Evolutionary conservation across 2,329 filamentous ascomycete species (phyloP), one percentile per base, ranked within the genome.

Genomic region (Ilyonectria sp.): DNA sequence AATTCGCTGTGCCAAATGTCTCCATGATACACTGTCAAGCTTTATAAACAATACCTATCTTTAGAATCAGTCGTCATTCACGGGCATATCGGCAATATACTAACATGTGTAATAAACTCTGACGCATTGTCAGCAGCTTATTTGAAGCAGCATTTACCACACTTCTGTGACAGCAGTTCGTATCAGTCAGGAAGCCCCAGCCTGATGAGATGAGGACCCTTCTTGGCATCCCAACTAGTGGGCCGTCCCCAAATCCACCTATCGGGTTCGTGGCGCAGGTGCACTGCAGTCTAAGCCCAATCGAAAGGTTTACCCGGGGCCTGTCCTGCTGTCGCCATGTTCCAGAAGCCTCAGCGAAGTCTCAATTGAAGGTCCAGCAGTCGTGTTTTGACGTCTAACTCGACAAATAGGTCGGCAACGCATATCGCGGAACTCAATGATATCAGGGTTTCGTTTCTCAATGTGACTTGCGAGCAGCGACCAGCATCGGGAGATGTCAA

Each of bases 331-430:
- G 52, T 67, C 46, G 59, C 57, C 57, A 44, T 58, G 66, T 76
- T 76, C 74, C 68, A 74, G 74, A 76, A 76, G 73, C 54, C 63
- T 74, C 55, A 65, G 56, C 53, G 74, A 76, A 76, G 73, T 71
- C 72, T 62, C 59, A 50, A 69, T 68, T 33, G 61, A 65, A 40
- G 40, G 31, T 31, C 21, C 44, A 44, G 46, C 37, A 47, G 53
- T 59, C 67, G 67, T 17, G 29, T 59, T 13, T 62, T 33, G 40
- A 6, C 23, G 49, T 19, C 26, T 26, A 47, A 53, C 33, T 19
- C 35, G 17, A 40, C n/a, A 17, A 43, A n/a, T 21, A 17, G 9
- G 13, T 31, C 35, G 7, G 15, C 35, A 29, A 21, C 10, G 21
- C 11, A 35, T 6, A 35, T 33, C 8, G 11, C 26, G 26, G 11